Conservation (phyloP, 2,329 filamentous ascomycete genomes). For the Cercospora brassicicola region DNA sequence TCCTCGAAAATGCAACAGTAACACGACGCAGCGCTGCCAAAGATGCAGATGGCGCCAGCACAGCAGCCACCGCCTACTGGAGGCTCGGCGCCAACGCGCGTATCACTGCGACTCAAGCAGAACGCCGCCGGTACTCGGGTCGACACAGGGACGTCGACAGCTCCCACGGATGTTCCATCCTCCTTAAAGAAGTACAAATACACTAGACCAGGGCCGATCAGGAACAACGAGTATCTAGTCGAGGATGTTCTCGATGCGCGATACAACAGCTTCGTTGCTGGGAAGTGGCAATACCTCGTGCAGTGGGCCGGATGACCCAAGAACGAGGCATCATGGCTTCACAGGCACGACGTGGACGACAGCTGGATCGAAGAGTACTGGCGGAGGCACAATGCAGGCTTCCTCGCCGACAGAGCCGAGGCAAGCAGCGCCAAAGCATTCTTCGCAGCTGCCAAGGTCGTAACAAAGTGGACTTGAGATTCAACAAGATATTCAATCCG, state of each 20-base stretch:
- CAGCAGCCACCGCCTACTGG: background rate
- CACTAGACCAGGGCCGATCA: background rate
- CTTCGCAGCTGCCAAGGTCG: background rate
- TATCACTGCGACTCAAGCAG: background rate
- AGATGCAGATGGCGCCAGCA: background rate
- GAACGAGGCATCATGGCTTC: background rate
- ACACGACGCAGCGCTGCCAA: background rate
- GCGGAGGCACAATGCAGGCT: background rate
- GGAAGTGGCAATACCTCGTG: background rate
- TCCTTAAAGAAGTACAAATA: background rate
- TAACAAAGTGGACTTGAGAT: background rate
- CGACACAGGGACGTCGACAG: background rate
- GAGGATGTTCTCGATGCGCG: background rate
- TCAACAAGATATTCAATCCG: background rate
- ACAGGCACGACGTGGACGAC: background rate
- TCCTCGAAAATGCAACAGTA: no score
- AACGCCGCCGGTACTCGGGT: background rate
- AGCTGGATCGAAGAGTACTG: background rate
- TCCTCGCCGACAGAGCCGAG: background rate
- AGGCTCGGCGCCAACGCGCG: background rate
- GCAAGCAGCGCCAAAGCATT: background rate
- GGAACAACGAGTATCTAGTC: background rate
- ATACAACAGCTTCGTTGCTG: background rate
- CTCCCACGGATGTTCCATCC: background rate
- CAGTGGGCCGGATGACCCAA: background rate